These are phyloP conservation scores for Symbiodinium pilosum DNA, from an alignment of 73 alveolate genomes.

Conservation along the genomic window DNA sequence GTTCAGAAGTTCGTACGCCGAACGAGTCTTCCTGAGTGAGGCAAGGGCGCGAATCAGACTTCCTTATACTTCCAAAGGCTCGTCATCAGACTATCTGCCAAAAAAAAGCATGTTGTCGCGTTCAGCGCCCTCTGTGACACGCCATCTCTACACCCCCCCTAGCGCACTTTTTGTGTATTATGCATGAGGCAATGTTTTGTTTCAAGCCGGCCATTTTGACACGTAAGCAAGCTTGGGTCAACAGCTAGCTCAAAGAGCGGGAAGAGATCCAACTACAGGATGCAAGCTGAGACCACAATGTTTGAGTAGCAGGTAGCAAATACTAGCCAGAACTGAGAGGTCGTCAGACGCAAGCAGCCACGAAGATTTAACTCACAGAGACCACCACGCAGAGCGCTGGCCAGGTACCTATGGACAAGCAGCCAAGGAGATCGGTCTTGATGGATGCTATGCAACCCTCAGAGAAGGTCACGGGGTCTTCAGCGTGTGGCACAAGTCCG, in stretches of 20 bases:
- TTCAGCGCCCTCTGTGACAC: background rate
- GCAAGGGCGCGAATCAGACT: background rate
- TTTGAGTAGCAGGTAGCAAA: too few relatives aligned
- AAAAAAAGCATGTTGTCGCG: background rate
- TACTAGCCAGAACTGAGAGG: background rate
- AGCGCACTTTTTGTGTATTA: background rate
- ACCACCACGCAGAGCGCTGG: slow-evolving; percentile 10
- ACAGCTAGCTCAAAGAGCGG: too few relatives aligned
- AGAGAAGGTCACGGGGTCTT: slow-evolving; percentile 56
- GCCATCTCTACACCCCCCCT: background rate
- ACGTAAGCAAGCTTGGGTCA: background rate
- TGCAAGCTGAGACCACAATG: background rate
- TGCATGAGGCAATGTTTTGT: too few relatives aligned
- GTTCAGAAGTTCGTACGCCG: slow-evolving; percentile 66
- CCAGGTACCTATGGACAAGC: background rate
- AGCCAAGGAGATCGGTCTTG: too few relatives aligned
- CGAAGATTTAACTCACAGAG: slow-evolving; percentile 44
- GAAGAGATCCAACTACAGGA: too few relatives aligned
- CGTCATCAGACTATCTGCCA: background rate
- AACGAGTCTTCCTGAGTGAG: slow-evolving; percentile 60
- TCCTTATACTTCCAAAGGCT: background rate
- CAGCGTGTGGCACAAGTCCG: slow-evolving; percentile 87
- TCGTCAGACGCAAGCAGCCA: slow-evolving; percentile 52
- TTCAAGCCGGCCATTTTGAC: too few relatives aligned
- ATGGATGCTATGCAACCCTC: too few relatives aligned